Evolutionary conservation across 2,329 filamentous ascomycete species (phyloP), one percentile per base, ranked within the genome.

Genomic region (Venturiaceae sp.): DNA sequence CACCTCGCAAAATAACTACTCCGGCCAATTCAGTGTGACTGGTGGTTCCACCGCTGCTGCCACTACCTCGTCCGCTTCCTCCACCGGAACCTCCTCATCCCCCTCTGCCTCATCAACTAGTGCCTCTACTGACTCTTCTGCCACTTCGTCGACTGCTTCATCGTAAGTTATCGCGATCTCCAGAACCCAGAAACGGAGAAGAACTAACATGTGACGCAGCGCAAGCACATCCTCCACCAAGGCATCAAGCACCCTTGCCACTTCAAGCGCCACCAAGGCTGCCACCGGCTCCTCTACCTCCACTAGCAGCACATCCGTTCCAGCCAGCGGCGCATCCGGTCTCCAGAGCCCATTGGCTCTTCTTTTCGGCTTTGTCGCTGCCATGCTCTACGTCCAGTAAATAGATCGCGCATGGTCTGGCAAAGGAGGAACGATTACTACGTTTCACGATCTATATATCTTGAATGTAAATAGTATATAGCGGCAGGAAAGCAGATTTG

Each of bases 1-100:
- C 60, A 70, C 66, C 41, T 61, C 69, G 52, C 62, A 72, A 53
- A 65, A 73, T 67, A 85, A 85, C 73, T 85, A 83, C 72, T 80
- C 76, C 50, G 79, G 75, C 47, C 75, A 75, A 32, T 74, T 85
- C 67, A 65, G 66, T 33, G 66, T 82, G 50, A 68, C 70, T 36
- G 75, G 75, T 41, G 71, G 69, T 41, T 63, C 66, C 63, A 67
- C 65, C 14, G 61, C 63, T 52, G 60, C 68, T 63, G 65, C 68
- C 36, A 62, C 65, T 28, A 57, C 63, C 58, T 44, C 64, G 13
- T 57, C 63, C 33, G 37, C 58, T 46, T 61, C 60, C 32, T 53
- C 60, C 46, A 36, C 26, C 26, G 23, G 39, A 16, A 30, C 59
- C 34, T 3, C 56, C 5, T 23, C 50, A 37, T 46, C 60, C 26